A percentile compares a stretch with the other conserved stretches of the same genome.
These are phyloP conservation scores for Leptomonas pyrrhocoris DNA, from an alignment of 208 protist genomes.

Conservation along the genomic window DNA sequence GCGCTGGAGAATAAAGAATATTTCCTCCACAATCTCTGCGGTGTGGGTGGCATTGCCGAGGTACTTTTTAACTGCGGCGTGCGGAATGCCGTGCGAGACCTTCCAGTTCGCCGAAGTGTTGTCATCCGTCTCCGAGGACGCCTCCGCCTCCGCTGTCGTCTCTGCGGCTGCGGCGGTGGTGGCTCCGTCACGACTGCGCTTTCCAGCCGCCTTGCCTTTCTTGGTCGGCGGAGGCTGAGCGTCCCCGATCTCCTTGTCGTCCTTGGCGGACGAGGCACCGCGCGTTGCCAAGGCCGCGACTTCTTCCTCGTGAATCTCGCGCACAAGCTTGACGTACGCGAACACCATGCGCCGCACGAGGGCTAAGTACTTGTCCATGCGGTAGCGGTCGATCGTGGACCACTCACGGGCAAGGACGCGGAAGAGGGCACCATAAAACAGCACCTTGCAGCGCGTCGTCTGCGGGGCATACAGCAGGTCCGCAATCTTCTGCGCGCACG, in stretches of 20 bases:
- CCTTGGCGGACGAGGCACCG: constrained; percentile 25
- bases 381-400: constrained; percentile 88
- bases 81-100: constrained; percentile 24
- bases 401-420: constrained; percentile 87
- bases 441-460: constrained; percentile 51
- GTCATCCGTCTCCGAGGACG: not conserved
- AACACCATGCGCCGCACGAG: constrained; percentile 83
- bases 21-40: constrained; percentile 37
- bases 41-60: constrained; percentile 18
- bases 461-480: constrained; percentile 56
- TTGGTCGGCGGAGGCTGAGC: not conserved
- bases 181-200: constrained; percentile 23
- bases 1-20: constrained; percentile 72
- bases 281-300: not conserved
- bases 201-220: constrained; percentile 14
- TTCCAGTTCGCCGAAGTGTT: constrained; percentile 17
- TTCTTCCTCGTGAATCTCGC: constrained; percentile 41
- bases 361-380: constrained; percentile 91
- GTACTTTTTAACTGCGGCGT: constrained; percentile 25
- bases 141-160: constrained; percentile 2
- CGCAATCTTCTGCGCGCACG: constrained; percentile 79
- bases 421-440: constrained; percentile 78
- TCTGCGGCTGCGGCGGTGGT: not conserved
- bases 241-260: not conserved
- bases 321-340: constrained; percentile 50